Percentiles rank a stretch among this genome's conserved stretches.
Conservation (phyloP, 371 early-diverging fungal species). For the Mortierella sp. region DNA sequence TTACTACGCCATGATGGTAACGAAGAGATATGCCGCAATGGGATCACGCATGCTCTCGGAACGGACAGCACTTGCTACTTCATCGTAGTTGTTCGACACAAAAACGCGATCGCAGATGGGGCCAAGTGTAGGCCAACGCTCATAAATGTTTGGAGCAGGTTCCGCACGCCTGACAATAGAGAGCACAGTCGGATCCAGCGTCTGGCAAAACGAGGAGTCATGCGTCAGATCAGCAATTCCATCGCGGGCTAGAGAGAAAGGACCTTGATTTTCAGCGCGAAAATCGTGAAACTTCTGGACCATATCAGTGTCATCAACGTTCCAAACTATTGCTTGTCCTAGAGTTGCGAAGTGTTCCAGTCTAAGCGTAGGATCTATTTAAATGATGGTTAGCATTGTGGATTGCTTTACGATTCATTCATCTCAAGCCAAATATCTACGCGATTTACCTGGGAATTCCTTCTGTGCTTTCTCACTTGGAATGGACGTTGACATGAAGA, state of each 20-base stretch:
- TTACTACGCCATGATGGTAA: constrained; percentile 26
- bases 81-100: constrained; percentile 16
- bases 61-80: constrained; percentile 23
- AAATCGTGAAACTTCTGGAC: constrained; percentile 10
- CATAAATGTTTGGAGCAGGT: constrained; percentile 25
- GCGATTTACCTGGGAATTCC: neutral
- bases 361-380: neutral
- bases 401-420: neutral
- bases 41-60: constrained; percentile 30
- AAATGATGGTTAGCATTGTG: neutral
- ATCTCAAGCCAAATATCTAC: no score
- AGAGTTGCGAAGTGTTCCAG: neutral
- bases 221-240: constrained; percentile 18
- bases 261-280: constrained; percentile 6
- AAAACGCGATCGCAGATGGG: constrained; percentile 24
- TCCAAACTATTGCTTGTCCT: neutral
- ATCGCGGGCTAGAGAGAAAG: constrained; percentile 12
- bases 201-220: constrained; percentile 12
- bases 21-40: constrained; percentile 20
- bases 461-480: neutral
- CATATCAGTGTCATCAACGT: constrained; percentile 3
- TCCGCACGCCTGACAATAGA: neutral
- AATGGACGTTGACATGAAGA: neutral
- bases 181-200: neutral
- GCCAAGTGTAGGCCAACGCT: constrained; percentile 25